These are phyloP conservation scores for Beauveria sp. DNA, from an alignment of 2,329 filamentous ascomycete genomes.

Conservation along the genomic window DNA sequence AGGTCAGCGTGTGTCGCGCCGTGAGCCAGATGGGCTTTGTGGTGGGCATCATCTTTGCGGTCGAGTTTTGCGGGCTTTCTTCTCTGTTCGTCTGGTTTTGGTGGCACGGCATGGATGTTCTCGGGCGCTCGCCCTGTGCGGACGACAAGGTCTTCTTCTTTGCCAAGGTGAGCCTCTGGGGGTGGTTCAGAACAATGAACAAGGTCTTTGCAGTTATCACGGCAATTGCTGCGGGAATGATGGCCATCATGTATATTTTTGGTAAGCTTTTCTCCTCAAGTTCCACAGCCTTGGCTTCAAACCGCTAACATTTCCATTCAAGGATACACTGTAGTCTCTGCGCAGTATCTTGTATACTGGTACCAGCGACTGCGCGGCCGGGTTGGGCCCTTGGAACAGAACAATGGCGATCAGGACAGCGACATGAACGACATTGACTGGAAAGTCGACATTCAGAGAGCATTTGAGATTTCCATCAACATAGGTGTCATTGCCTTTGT, in stretches of 20 bases:
- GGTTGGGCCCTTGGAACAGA: background rate
- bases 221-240: conserved; percentile 9
- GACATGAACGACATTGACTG: background rate
- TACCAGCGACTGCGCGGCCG: background rate
- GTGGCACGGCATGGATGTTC: conserved; percentile 19
- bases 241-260: conserved; percentile 12
- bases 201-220: conserved; percentile 17
- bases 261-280: background rate
- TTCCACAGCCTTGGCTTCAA: no score
- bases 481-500: conserved; percentile 20
- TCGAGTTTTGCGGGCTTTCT: conserved; percentile 16
- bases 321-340: background rate
- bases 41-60: conserved; percentile 13
- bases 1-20: conserved; percentile 16
- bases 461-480: conserved; percentile 16
- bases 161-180: conserved; percentile 20
- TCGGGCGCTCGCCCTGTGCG: conserved; percentile 14
- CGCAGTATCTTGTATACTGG: background rate
- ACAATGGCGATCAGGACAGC: background rate
- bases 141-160: conserved; percentile 23
- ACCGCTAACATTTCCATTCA: background rate
- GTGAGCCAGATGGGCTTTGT: conserved; percentile 13
- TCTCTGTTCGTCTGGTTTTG: conserved; percentile 18
- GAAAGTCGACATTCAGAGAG: background rate
- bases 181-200: conserved; percentile 19